Evolutionary conservation across 176 grass and related monocot species (phyloP).

Genomic region (Elymus sibiricus): DNA sequence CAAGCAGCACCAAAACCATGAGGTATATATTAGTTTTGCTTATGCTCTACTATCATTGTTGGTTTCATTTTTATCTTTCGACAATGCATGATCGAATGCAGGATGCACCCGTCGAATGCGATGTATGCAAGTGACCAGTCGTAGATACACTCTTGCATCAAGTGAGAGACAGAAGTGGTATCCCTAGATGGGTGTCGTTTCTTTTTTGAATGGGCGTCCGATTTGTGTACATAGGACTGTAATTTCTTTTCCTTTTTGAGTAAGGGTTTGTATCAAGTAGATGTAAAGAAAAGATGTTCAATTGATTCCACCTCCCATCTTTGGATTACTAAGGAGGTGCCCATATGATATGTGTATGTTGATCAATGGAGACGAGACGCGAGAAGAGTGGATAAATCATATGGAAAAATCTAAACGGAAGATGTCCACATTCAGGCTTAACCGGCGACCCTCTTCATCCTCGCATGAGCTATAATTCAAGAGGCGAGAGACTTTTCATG

Average conservation of each 20-base stretch:
- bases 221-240: not conserved
- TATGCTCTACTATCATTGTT: not conserved
- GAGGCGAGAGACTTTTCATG: not conserved
- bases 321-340: not conserved
- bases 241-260: not conserved
- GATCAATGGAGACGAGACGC: not conserved
- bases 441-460: too few species aligned
- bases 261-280: not conserved
- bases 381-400: not conserved
- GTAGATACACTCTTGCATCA: not conserved
- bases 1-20: not conserved
- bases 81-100: not conserved
- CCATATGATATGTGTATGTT: not conserved
- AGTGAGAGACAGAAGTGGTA: not conserved
- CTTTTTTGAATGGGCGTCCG: not conserved
- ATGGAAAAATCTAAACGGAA: too few species aligned
- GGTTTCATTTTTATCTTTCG: not conserved
- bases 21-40: not conserved
- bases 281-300: not conserved
- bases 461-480: not conserved
- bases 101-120: slow-evolving; percentile 29
- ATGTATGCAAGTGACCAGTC: slow-evolving; percentile 38
- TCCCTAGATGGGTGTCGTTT: not conserved
- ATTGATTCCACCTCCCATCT: not conserved
- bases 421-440: too few species aligned